phyloP scores from a whole-genome alignment of 768 basidiomycete species.

The Trametes cingulata region DNA sequence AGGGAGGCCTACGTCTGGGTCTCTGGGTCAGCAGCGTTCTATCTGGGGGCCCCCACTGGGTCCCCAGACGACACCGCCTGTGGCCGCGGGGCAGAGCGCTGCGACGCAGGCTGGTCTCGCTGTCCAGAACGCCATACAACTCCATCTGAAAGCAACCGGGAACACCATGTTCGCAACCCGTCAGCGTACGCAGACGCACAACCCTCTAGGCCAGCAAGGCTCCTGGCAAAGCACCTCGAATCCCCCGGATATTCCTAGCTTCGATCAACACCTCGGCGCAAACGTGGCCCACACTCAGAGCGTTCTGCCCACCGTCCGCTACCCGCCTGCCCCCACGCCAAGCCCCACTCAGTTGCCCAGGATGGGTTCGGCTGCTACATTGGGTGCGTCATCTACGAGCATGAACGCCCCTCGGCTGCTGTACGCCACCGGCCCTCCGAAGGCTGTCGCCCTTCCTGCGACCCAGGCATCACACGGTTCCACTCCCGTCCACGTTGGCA shows the following conservation, averaged over 20 bases:
- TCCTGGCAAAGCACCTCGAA: not conserved
- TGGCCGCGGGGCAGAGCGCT: too few relatives aligned
- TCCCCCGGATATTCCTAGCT: not conserved
- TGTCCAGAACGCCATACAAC: not conserved
- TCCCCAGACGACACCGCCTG: too few relatives aligned
- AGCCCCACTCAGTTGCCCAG: not conserved
- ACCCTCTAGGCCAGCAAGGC: not conserved
- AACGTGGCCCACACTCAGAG: not conserved
- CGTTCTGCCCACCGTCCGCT: not conserved
- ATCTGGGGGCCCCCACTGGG: not conserved
- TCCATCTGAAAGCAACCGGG: too few relatives aligned
- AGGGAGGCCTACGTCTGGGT: not conserved
- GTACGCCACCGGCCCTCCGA: not conserved
- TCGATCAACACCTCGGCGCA: too few relatives aligned
- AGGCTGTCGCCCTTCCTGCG: too few relatives aligned
- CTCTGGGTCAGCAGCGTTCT: not conserved
- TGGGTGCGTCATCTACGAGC: not conserved
- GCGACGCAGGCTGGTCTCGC: not conserved
- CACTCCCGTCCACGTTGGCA: not conserved
- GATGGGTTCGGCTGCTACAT: not conserved
- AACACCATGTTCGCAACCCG: not conserved
- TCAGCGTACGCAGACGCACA: conserved; percentile 2
- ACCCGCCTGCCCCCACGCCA: not conserved
- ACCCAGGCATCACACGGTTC: too few relatives aligned
- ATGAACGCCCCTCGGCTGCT: too few relatives aligned